Evolutionary conservation across 371 early-diverging fungal species (phyloP).

Genomic region (Capillidium rhysosporum): DNA sequence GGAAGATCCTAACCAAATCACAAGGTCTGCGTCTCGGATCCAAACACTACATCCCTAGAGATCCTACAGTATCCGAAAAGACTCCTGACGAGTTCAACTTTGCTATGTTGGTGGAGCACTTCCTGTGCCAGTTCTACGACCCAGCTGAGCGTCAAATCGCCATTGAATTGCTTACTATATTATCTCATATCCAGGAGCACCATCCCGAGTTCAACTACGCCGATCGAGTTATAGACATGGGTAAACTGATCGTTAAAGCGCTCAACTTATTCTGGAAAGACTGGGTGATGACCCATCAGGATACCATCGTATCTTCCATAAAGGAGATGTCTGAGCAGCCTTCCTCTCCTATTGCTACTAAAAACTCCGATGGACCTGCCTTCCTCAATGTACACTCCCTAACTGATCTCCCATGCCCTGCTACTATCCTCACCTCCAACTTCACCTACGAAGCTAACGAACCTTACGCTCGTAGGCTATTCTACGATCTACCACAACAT

Average conservation of each 20-base stretch:
- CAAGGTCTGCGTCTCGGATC: slow-evolving; percentile 32
- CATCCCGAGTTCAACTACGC: slow-evolving; percentile 34
- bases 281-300: slow-evolving; percentile 28
- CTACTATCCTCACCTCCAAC: neutral
- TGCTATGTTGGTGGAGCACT: slow-evolving; percentile 53
- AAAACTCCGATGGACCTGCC: neutral
- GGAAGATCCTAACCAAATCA: slow-evolving; percentile 39
- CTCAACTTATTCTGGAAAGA: slow-evolving; percentile 40
- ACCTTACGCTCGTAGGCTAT: slow-evolving; percentile 38
- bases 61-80: slow-evolving; percentile 69
- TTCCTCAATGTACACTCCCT: neutral
- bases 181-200: slow-evolving; percentile 36
- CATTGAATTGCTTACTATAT: slow-evolving; percentile 43
- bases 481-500: slow-evolving; percentile 59
- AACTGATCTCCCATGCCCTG: neutral
- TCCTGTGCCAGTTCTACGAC: slow-evolving; percentile 42
- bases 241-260: slow-evolving; percentile 38
- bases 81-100: slow-evolving; percentile 67
- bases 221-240: slow-evolving; percentile 30
- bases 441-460: slow-evolving; percentile 36
- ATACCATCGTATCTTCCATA: slow-evolving; percentile 11
- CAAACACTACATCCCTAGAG: slow-evolving; percentile 33
- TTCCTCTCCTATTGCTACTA: neutral
- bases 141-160: slow-evolving; percentile 74
- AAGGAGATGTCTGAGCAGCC: neutral